A percentile compares a stretch with the other conserved stretches of the same genome.
Evolutionary conservation across 306 rosid species (phyloP).

Genomic region (Pyrus bretschneideri): DNA sequence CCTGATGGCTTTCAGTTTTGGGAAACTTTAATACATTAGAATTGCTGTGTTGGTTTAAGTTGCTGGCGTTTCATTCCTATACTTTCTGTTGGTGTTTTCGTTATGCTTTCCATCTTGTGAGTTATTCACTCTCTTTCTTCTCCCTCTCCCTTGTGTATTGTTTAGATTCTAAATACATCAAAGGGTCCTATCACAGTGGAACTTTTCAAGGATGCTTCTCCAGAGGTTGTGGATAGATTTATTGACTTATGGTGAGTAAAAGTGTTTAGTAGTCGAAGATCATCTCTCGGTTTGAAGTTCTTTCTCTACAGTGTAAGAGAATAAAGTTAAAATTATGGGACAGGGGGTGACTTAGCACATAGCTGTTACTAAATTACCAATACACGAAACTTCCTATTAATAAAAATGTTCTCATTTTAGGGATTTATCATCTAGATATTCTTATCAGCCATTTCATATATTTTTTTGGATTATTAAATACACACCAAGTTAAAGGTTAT

Average conservation of each 20-base stretch:
- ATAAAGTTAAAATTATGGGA: not conserved
- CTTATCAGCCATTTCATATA: not conserved
- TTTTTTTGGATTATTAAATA: not conserved
- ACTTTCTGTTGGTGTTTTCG: not conserved
- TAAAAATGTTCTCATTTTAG: too few species aligned
- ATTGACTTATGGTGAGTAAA: constrained; percentile 85
- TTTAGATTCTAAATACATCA: constrained; percentile 73
- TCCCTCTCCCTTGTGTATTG: not conserved
- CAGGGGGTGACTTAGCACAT: not conserved
- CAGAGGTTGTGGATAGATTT: constrained; percentile 96
- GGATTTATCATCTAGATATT: not conserved
- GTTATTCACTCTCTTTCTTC: not conserved
- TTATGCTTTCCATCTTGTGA: not conserved
- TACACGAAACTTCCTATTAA: not conserved
- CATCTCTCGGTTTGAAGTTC: not conserved
- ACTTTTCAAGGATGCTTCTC: constrained; percentile 80
- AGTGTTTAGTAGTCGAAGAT: not conserved
- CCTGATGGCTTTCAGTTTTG: not conserved
- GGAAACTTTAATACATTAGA: not conserved
- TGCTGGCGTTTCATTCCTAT: not conserved
- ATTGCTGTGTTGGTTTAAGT: not conserved
- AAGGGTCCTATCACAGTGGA: constrained; percentile 69
- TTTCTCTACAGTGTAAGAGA: not conserved
- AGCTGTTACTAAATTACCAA: not conserved
- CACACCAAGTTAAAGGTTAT: not conserved